phyloP scores from a whole-genome alignment of 352 stramenopile genomes.

The Globisporangium cylindrosporum region DNA sequence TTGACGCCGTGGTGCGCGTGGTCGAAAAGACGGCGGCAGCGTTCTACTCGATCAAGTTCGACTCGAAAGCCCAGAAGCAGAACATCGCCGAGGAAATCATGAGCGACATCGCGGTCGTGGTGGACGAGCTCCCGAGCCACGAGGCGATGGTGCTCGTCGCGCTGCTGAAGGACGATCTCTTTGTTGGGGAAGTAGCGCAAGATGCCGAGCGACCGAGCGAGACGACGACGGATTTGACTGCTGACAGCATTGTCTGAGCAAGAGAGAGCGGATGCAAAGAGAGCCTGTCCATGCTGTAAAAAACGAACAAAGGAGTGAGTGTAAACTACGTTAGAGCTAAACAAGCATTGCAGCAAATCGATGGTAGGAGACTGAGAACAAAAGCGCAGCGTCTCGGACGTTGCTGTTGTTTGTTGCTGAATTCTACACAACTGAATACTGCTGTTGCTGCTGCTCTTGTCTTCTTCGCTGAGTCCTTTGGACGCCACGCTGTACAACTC shows the following conservation, averaged over 20 bases:
- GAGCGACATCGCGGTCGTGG: slow-evolving; percentile 49
- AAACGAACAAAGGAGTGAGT: slow-evolving; percentile 11
- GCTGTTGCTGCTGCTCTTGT: background rate
- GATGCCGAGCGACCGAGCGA: background rate
- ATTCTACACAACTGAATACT: slow-evolving; percentile 4
- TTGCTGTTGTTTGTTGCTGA: slow-evolving; percentile 1
- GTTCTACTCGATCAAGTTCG: slow-evolving; percentile 64
- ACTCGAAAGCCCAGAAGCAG: slow-evolving; percentile 49
- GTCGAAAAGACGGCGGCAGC: slow-evolving; percentile 53
- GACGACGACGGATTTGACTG: background rate
- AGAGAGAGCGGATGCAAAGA: background rate
- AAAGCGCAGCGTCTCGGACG: slow-evolving; percentile 4
- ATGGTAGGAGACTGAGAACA: background rate
- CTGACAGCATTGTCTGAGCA: slow-evolving; percentile 2
- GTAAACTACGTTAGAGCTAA: slow-evolving; percentile 14
- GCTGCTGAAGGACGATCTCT: slow-evolving; percentile 51
- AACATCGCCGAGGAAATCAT: slow-evolving; percentile 63
- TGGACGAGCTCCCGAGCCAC: slow-evolving; percentile 52
- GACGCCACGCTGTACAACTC: background rate
- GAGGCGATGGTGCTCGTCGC: slow-evolving; percentile 44
- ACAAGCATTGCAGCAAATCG: background rate
- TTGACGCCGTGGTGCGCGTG: slow-evolving; percentile 55
- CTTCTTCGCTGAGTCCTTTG: background rate
- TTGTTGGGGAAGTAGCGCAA: slow-evolving; percentile 7
- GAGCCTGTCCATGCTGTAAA: background rate